These are phyloP conservation scores for Globisporangium carolinianum DNA, from an alignment of 352 stramenopile genomes.

Conservation along the genomic window DNA sequence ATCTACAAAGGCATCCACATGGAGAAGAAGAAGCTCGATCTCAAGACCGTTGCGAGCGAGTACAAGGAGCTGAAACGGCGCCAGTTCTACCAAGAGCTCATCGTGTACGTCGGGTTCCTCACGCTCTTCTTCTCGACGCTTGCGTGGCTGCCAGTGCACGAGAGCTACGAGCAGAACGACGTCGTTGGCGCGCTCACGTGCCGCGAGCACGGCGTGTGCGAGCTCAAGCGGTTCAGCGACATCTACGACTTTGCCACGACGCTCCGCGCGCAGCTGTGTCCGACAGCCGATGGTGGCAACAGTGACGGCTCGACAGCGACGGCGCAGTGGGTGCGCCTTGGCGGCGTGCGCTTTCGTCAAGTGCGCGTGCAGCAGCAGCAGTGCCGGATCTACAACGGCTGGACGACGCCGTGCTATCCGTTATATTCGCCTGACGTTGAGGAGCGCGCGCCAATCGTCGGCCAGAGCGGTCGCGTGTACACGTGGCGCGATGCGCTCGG, in stretches of 20 bases:
- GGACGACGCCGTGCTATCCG: slow-evolving; percentile 65
- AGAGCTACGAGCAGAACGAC: slow-evolving; percentile 83
- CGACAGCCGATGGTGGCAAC: slow-evolving; percentile 29
- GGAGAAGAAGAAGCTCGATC: slow-evolving; percentile 87
- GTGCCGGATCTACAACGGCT: slow-evolving; percentile 59
- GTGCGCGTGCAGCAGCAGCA: slow-evolving; percentile 71
- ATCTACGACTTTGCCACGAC: slow-evolving; percentile 72
- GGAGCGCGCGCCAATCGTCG: slow-evolving; percentile 38
- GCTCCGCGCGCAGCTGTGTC: slow-evolving; percentile 10
- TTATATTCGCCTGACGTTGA: slow-evolving; percentile 51
- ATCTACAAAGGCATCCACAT: slow-evolving; percentile 84
- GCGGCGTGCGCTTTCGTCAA: slow-evolving; percentile 74
- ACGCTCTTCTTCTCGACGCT: slow-evolving; percentile 73
- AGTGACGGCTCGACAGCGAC: too few relatives aligned
- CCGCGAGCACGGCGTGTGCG: slow-evolving; percentile 70
- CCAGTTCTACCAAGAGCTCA: slow-evolving; percentile 85
- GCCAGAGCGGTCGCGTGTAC: slow-evolving; percentile 42
- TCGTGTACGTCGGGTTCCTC: slow-evolving; percentile 81
- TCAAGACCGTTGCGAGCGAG: slow-evolving; percentile 63
- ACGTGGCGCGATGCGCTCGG: slow-evolving; percentile 61
- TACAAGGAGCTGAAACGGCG: slow-evolving; percentile 86
- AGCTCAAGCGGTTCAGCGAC: slow-evolving; percentile 67
- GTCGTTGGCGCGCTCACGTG: slow-evolving; percentile 74
- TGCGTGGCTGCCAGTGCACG: slow-evolving; percentile 69
- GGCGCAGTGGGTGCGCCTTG: slow-evolving; percentile 70